Evolutionary conservation across 2,329 filamentous ascomycete species (phyloP).

Genomic region (Allantophomopsis cytisporea): DNA sequence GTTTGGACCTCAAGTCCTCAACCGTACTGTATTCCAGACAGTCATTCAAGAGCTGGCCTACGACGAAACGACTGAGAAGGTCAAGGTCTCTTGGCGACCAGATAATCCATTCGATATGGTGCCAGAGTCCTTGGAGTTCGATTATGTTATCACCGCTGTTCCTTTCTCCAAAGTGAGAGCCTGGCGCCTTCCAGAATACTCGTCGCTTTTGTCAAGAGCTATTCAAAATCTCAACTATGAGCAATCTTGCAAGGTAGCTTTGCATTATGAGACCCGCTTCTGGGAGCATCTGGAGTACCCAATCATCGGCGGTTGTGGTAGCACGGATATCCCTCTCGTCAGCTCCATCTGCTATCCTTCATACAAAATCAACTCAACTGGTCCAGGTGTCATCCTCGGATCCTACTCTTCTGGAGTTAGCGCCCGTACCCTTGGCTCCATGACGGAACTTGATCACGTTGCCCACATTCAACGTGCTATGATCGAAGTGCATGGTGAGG

Average conservation of each 20-base stretch:
- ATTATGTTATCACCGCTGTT: conserved; percentile 10
- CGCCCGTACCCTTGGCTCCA: conserved; percentile 26
- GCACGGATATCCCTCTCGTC: conserved; percentile 48
- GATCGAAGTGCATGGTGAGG: conserved; percentile 49
- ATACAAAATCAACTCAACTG: conserved; percentile 50
- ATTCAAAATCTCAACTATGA: conserved; percentile 29
- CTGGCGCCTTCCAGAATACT: conserved; percentile 12
- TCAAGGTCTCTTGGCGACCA: conserved; percentile 43
- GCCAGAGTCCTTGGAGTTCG: conserved; percentile 8
- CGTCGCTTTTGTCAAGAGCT: conserved; percentile 26
- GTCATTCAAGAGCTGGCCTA: conserved; percentile 43
- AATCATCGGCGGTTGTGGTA: conserved; percentile 25
- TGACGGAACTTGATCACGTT: conserved; percentile 46
- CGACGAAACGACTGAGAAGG: conserved; percentile 31
- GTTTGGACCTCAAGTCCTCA: conserved; percentile 46
- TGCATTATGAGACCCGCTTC: conserved; percentile 52
- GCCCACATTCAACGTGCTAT: conserved; percentile 50
- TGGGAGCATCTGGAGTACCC: conserved; percentile 34
- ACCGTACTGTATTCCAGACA: conserved; percentile 39
- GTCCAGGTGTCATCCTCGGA: conserved; percentile 47
- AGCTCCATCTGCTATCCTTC: conserved; percentile 52
- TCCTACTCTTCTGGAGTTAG: conserved; percentile 37
- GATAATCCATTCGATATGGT: conserved; percentile 14
- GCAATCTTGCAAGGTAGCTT: conserved; percentile 40
- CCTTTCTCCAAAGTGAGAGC: neutral